These are phyloP conservation scores for Pichia sp. DNA, from an alignment of 1,139 yeast genomes.

Conservation along the genomic window DNA sequence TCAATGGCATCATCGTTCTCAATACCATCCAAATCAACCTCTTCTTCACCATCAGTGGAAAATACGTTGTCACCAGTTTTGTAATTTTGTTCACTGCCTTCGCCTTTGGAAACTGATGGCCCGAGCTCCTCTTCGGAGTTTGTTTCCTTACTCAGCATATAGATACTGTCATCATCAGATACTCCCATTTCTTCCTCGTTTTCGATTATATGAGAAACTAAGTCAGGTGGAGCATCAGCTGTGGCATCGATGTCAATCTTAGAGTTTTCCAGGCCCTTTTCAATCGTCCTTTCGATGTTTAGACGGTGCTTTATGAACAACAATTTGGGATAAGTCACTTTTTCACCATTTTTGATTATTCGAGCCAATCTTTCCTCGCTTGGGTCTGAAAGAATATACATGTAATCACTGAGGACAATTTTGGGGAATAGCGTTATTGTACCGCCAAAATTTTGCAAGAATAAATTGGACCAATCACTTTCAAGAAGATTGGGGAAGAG, in stretches of 20 bases:
- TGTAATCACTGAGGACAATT: conserved; percentile 53
- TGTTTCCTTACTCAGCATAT: neutral
- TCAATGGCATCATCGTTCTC: conserved; percentile 15
- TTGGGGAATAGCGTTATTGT: conserved; percentile 76
- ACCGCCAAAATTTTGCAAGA: conserved; percentile 72
- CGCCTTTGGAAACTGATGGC: neutral
- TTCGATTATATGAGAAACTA: conserved; percentile 14
- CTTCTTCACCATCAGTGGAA: conserved; percentile 13
- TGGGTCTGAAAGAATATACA: conserved; percentile 67
- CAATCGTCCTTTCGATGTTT: conserved; percentile 61
- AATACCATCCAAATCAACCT: neutral
- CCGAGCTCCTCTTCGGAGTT: neutral
- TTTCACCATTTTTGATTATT: conserved; percentile 61
- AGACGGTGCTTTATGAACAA: conserved; percentile 61
- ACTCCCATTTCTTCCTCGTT: neutral
- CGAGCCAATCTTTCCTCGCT: conserved; percentile 49
- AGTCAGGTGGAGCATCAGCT: conserved; percentile 11
- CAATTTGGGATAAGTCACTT: conserved; percentile 62
- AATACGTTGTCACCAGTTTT: neutral
- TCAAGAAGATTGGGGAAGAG: conserved; percentile 64
- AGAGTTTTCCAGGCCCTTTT: conserved; percentile 36
- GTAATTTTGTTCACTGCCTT: neutral
- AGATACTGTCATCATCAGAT: neutral
- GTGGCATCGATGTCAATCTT: conserved; percentile 16
- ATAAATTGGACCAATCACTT: conserved; percentile 78